Evolutionary conservation across 768 basidiomycete species (phyloP).

Genomic region (Sporobolomyces pararoseus): DNA sequence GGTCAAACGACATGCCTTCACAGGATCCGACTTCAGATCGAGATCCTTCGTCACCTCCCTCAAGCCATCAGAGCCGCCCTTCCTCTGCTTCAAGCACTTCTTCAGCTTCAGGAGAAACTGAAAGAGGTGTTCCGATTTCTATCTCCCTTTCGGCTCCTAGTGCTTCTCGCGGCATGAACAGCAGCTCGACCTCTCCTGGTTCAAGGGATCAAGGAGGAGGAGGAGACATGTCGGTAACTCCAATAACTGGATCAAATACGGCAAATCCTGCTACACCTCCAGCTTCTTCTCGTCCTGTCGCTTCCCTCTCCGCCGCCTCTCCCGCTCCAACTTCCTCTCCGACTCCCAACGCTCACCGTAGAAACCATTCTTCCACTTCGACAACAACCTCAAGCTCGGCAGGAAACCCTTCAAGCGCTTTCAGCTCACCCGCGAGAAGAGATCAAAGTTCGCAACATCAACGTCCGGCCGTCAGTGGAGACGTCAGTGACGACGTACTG

Average conservation of each 20-base stretch:
- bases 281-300: neutral
- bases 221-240: neutral
- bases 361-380: slow-evolving; percentile 12
- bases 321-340: slow-evolving; percentile 25
- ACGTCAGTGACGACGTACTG: slow-evolving; percentile 21
- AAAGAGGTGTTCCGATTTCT: neutral
- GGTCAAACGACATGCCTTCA: neutral
- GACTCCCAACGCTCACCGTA: slow-evolving; percentile 25
- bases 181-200: neutral
- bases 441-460: slow-evolving; percentile 10
- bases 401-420: neutral
- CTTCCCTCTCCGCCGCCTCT: neutral
- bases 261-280: slow-evolving; percentile 14
- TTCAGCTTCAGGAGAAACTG: slow-evolving; percentile 15
- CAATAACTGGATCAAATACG: neutral
- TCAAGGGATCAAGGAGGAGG: neutral
- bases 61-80: neutral
- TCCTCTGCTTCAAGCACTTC: slow-evolving; percentile 15
- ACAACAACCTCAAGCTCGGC: neutral
- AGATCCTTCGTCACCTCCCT: neutral
- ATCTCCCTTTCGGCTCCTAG: neutral
- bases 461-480: neutral
- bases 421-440: slow-evolving; percentile 23
- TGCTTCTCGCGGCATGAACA: too few species aligned
- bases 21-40: neutral